phyloP scores from a whole-genome alignment of 2,329 filamentous ascomycete genomes.

The Trichoderma sp. region DNA sequence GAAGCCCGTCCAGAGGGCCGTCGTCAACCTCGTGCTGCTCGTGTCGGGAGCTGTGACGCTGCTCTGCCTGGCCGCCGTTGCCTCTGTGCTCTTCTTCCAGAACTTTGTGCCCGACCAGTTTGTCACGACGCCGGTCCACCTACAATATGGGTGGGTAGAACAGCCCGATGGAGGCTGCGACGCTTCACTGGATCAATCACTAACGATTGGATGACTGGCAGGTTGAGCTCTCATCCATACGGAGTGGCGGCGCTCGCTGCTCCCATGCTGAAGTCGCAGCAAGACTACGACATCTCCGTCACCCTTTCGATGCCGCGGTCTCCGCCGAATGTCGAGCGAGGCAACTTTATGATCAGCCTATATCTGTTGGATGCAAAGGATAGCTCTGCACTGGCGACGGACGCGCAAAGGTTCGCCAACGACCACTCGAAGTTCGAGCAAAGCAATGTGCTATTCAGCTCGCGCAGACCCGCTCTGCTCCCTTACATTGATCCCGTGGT shows the following conservation, averaged over 20 bases:
- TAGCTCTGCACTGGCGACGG: conserved; percentile 33
- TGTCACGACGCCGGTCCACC: conserved; percentile 54
- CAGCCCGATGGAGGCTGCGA: not conserved
- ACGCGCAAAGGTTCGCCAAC: conserved; percentile 38
- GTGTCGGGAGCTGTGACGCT: conserved; percentile 48
- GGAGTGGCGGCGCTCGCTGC: conserved; percentile 51
- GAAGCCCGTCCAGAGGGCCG: conserved; percentile 52
- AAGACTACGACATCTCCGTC: conserved; percentile 83
- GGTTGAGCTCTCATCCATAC: conserved; percentile 56
- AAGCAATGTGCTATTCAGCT: conserved; percentile 56
- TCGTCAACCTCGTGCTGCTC: conserved; percentile 53
- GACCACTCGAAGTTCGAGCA: conserved; percentile 43
- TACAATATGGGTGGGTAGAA: conserved; percentile 59
- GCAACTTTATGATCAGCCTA: conserved; percentile 94
- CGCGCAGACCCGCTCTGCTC: conserved; percentile 74
- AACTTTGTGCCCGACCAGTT: conserved; percentile 60
- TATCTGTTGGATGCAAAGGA: conserved; percentile 60
- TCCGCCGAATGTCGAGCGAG: conserved; percentile 70
- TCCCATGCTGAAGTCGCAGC: conserved; percentile 64
- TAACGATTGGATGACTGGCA: conserved; percentile 31
- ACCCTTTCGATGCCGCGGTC: conserved; percentile 77
- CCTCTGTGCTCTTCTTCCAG: conserved; percentile 58
- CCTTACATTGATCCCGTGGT: conserved; percentile 76
- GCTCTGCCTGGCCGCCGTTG: conserved; percentile 51
- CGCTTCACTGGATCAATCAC: too few species aligned